A percentile compares a stretch with the other conserved stretches of the same genome.
These are phyloP conservation scores for Ophiostoma pallidulum DNA, from an alignment of 2,329 filamentous ascomycete species.

Conservation along the genomic window DNA sequence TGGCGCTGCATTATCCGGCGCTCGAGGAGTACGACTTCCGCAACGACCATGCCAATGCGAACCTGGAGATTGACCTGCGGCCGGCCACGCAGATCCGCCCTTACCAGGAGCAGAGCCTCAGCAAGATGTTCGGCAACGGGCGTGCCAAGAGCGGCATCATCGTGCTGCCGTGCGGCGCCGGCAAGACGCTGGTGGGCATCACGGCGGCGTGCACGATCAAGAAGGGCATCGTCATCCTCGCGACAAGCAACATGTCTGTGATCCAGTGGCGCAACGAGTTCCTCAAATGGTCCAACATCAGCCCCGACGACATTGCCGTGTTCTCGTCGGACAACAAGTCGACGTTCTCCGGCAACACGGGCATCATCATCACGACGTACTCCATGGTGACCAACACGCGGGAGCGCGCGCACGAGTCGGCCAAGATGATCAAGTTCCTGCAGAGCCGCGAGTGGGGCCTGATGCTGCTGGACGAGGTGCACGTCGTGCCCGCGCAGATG, in stretches of 20 bases:
- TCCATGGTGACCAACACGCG: constrained; percentile 95
- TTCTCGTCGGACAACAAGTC: constrained; percentile 90
- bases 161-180: constrained; percentile 89
- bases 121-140: constrained; percentile 98
- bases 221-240: constrained; percentile 88
- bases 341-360: constrained; percentile 75
- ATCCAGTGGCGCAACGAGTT: constrained; percentile 98
- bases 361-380: constrained; percentile 94
- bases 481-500: constrained; percentile 93
- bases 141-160: constrained; percentile 96
- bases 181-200: constrained; percentile 93
- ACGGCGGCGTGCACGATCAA: constrained; percentile 98
- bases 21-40: constrained; percentile 96
- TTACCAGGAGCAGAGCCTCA: constrained; percentile 94
- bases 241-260: constrained; percentile 94
- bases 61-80: constrained; percentile 83
- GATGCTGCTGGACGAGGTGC: constrained; percentile 94
- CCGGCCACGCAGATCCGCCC: constrained; percentile 82
- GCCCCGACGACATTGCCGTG: constrained; percentile 83
- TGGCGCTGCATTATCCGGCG: constrained; percentile 76
- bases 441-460: constrained; percentile 90
- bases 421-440: constrained; percentile 96
- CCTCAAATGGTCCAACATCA: constrained; percentile 92
- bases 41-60: constrained; percentile 79
- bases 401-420: constrained; percentile 78